Percentiles rank a stretch among this genome's conserved stretches.
These are phyloP conservation scores for Wickerhamiella azymoides DNA, from an alignment of 805 yeast species.

Conservation along the genomic window DNA sequence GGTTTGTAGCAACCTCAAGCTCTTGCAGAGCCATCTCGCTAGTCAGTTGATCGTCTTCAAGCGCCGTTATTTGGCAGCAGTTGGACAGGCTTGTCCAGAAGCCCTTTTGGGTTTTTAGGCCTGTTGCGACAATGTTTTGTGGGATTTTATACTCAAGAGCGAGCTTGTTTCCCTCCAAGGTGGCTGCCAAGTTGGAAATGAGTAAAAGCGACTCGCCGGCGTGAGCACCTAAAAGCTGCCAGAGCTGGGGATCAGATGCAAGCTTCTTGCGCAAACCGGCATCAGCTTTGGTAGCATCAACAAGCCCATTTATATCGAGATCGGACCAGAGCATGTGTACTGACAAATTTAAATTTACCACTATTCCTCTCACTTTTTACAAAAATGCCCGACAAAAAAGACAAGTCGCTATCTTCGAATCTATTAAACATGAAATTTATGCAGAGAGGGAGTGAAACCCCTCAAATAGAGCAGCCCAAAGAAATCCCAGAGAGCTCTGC, in stretches of 20 bases:
- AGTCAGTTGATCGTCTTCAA: neutral
- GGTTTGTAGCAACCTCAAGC: neutral
- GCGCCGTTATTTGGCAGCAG: conserved; percentile 2
- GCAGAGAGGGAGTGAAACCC: conserved; percentile 9
- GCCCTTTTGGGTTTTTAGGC: neutral
- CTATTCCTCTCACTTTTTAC: neutral
- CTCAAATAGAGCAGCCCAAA: neutral
- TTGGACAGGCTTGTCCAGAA: conserved; percentile 10
- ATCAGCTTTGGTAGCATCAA: neutral
- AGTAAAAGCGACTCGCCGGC: neutral
- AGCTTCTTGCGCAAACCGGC: neutral
- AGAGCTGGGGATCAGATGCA: neutral
- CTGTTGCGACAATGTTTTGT: neutral
- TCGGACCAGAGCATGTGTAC: neutral
- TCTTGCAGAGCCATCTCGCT: neutral
- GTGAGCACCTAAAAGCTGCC: neutral
- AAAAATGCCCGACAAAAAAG: neutral
- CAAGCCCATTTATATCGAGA: neutral
- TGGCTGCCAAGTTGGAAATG: conserved; percentile 8
- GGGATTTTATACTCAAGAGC: neutral
- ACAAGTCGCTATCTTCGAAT: conserved; percentile 16
- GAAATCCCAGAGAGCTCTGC: neutral
- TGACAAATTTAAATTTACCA: neutral
- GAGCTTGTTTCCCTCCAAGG: conserved; percentile 4
- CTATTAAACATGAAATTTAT: conserved; percentile 21